phyloP scores from a whole-genome alignment of 1,284 basidiomycete species.

The Cryptococcus deneoformans region DNA sequence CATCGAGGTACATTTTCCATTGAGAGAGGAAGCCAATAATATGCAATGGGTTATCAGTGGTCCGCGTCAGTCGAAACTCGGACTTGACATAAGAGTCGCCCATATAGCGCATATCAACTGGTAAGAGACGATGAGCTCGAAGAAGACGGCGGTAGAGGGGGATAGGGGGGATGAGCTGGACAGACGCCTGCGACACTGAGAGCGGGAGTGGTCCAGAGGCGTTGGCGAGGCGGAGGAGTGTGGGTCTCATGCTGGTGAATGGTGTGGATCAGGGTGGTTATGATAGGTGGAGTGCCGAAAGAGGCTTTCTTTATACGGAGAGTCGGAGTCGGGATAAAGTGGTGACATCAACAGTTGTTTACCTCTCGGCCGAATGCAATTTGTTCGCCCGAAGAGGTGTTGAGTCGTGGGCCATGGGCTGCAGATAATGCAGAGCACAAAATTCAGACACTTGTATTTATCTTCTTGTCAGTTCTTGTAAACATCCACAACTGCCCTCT shows the following conservation, averaged over 20 bases:
- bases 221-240: constrained; percentile 30
- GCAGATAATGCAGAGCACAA: no score
- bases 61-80: constrained; percentile 77
- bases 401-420: no score
- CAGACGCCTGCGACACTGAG: constrained; percentile 58
- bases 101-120: constrained; percentile 75
- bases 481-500: neutral
- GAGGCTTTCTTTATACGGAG: neutral
- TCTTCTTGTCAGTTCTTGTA: neutral
- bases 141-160: constrained; percentile 71
- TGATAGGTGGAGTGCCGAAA: neutral
- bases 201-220: constrained; percentile 63
- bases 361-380: neutral
- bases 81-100: constrained; percentile 87
- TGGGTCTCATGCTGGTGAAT: constrained; percentile 17
- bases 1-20: constrained; percentile 87
- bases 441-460: neutral
- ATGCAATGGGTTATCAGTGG: constrained; percentile 78
- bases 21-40: constrained; percentile 77
- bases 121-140: constrained; percentile 70
- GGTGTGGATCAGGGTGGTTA: neutral
- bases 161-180: constrained; percentile 68
- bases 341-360: neutral
- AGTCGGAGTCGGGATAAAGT: neutral
- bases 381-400: no score